A percentile compares a stretch with the other conserved stretches of the same genome.
Evolutionary conservation across 2,329 filamentous ascomycete species (phyloP).

Genomic region (Fusarium chuoi): DNA sequence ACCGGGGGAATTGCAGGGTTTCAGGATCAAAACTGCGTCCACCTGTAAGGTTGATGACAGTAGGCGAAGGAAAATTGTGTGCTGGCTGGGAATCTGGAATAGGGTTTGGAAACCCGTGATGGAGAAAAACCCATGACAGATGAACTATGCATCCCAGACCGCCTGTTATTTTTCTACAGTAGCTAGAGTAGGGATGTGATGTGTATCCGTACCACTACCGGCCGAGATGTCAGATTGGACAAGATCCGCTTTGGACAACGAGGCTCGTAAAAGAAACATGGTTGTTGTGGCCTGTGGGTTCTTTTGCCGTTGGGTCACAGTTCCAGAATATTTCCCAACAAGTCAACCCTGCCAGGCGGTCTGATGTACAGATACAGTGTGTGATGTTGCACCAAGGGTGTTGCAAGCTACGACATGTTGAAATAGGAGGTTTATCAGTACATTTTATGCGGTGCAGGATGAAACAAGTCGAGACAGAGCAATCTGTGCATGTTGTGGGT

Average conservation of each 20-base stretch:
- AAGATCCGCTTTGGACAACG: slow-evolving; percentile 29
- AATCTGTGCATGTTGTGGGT: not conserved
- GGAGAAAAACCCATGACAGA: slow-evolving; percentile 16
- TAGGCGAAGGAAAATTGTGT: slow-evolving; percentile 13
- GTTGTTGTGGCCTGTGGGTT: slow-evolving; percentile 16
- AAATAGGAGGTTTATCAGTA: slow-evolving; percentile 16
- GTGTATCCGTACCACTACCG: slow-evolving; percentile 10
- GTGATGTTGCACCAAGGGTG: slow-evolving; percentile 7
- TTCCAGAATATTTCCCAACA: slow-evolving; percentile 34
- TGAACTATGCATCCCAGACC: slow-evolving; percentile 14
- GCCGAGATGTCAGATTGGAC: slow-evolving; percentile 30
- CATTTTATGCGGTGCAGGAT: slow-evolving; percentile 3
- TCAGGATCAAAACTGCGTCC: slow-evolving; percentile 26
- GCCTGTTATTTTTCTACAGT: not conserved
- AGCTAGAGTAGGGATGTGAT: not conserved
- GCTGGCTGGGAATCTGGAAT: slow-evolving; percentile 26
- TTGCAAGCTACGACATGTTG: not conserved
- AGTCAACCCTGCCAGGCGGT: slow-evolving; percentile 16
- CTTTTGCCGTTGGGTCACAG: slow-evolving; percentile 8
- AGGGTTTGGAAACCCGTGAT: slow-evolving; percentile 34
- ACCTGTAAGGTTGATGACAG: slow-evolving; percentile 23
- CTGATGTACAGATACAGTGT: not conserved
- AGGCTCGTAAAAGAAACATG: slow-evolving; percentile 16
- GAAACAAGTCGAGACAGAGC: slow-evolving; percentile 14
- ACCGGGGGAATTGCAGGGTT: slow-evolving; percentile 25